Base-by-base conservation (phyloP, 2,329 filamentous ascomycete species). In the Penicillium sp. region DNA sequence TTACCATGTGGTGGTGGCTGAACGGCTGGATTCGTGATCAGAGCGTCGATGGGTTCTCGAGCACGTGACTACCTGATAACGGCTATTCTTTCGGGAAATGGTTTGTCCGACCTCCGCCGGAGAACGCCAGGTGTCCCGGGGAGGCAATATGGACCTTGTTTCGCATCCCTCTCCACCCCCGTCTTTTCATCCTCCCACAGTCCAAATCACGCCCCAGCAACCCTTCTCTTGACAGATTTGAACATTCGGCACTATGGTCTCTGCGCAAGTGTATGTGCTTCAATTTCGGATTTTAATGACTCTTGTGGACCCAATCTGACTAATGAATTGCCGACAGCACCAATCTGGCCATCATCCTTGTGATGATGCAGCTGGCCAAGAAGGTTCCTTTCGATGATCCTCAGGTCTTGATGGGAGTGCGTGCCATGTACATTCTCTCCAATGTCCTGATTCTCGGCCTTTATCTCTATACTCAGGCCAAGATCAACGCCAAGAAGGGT, bases 401-500 rank as follows among this genome's bases (percentile, higher is more conserved):
- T n/a, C 76, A 79, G 53, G 81, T 85, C 41, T 75, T 86, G 49
- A 79, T 80, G 59, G 72, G 76, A 50, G 80, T 86, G 50, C 83
- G 84, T 63, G 78, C 71, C 35, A 69, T 83, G 55, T 87, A 87
- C 70, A 61, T 86, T 49, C 63, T 83, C 57, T 85, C 83, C 59
- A 88, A 98, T 72, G 55, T 95, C 56, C 79, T 97, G 72, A 97
- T 98, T 65, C 77, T 85, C 56, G 76, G 76, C 51, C 74, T 98
- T 66, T 95, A 95, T 76, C 74, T 93, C 64, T 96, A 90, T 72
- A 85, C 90, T 54, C 85, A 91, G 75, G 67, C 76, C 54, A 78
- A 86, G 75, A 91, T 98, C 73, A 91, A 94, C 77, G 86, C 86
- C 75, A 97, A 97, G 83, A 96, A 94, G 80, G 93, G 93, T 97